Conservation (phyloP, 2,329 filamentous ascomycete genomes). For the Fusarium setosum region DNA sequence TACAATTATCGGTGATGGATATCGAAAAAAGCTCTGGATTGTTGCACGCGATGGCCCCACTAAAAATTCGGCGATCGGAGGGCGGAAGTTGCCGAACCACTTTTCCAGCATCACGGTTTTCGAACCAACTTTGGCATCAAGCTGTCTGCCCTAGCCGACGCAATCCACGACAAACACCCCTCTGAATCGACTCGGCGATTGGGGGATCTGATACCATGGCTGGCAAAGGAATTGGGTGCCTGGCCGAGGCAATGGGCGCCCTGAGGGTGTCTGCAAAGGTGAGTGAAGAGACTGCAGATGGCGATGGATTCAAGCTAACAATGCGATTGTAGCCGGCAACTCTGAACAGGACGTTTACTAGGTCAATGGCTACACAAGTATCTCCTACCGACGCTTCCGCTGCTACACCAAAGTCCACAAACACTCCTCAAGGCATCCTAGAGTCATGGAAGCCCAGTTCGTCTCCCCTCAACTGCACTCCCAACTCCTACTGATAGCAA, state of each 20-base stretch:
- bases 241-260: conserved; percentile 64
- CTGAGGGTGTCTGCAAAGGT: conserved; percentile 59
- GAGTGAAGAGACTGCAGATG: conserved; percentile 30
- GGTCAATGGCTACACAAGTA: conserved; percentile 68
- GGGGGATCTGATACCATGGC: conserved; percentile 50
- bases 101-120: conserved; percentile 44
- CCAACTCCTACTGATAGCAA: conserved; percentile 15
- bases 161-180: conserved; percentile 18
- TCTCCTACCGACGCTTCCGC: conserved; percentile 49
- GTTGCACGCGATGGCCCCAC: conserved; percentile 38
- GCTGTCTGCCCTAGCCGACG: neutral
- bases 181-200: neutral
- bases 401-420: conserved; percentile 40
- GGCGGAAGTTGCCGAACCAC: conserved; percentile 43
- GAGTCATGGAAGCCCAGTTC: conserved; percentile 60
- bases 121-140: conserved; percentile 25
- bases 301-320: conserved; percentile 16
- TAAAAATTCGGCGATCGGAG: conserved; percentile 42
- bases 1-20: conserved; percentile 12
- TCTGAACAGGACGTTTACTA: conserved; percentile 56
- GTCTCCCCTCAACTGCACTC: conserved; percentile 10
- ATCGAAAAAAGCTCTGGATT: conserved; percentile 46
- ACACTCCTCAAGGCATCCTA: conserved; percentile 47
- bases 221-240: conserved; percentile 60
- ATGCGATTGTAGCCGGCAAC: conserved; percentile 45